Conservation (phyloP, 768 basidiomycete species). For the Rhodotorula toruloides region DNA sequence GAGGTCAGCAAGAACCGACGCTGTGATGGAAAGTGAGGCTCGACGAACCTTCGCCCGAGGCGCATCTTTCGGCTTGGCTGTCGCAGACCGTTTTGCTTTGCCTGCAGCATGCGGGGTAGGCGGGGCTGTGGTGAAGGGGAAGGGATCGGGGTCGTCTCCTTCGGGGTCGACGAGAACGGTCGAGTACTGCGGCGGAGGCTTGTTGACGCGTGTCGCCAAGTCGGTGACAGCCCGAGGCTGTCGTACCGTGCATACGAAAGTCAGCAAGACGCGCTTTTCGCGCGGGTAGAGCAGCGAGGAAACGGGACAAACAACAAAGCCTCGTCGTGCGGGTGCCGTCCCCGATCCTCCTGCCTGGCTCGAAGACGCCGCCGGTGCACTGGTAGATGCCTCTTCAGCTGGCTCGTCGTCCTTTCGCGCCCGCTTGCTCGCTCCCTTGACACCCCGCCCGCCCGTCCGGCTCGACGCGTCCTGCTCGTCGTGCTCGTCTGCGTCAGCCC, state of each 20-base stretch:
- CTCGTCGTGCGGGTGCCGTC: not conserved
- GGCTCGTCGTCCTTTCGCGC: not conserved
- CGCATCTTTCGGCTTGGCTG: not conserved
- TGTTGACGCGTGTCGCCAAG: slow-evolving; percentile 4
- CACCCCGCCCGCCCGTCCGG: not conserved
- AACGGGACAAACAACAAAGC: slow-evolving; percentile 17
- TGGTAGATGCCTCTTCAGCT: not conserved
- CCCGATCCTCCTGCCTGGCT: not conserved
- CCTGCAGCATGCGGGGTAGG: slow-evolving; percentile 20
- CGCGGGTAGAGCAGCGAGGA: not conserved
- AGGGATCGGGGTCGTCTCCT: slow-evolving; percentile 15
- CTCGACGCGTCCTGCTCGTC: not conserved
- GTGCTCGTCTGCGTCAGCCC: not conserved
- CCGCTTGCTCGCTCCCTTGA: not conserved
- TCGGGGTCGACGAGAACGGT: slow-evolving; percentile 14
- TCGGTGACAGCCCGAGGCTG: slow-evolving; percentile 29
- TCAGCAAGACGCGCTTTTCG: not conserved
- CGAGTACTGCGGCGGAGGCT: slow-evolving; percentile 14
- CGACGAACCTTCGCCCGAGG: slow-evolving; percentile 5
- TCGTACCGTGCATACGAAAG: too few relatives aligned
- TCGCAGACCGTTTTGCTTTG: not conserved
- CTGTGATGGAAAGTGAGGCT: too few relatives aligned
- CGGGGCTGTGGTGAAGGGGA: slow-evolving; percentile 32
- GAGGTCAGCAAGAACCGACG: too few relatives aligned
- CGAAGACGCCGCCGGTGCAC: not conserved